Conservation (phyloP, 805 yeast genomes). For the Monosporozyma yasuniensis region DNA sequence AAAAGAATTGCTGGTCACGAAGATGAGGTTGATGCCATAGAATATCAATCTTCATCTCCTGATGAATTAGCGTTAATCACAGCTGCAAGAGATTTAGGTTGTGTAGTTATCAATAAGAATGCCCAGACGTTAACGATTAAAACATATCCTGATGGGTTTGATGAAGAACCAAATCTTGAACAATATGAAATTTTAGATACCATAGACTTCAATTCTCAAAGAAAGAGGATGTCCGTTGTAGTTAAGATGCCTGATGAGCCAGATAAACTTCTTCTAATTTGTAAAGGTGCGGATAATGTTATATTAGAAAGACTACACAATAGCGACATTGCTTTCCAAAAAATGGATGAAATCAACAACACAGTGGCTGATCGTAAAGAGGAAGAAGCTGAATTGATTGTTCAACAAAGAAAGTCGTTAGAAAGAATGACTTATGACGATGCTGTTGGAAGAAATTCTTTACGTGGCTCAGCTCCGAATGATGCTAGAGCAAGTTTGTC, state of each 20-base stretch:
- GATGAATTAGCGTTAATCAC: constrained; percentile 90
- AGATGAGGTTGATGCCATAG: constrained; percentile 40
- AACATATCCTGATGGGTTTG: constrained; percentile 78
- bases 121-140: constrained; percentile 54
- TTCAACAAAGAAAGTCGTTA: constrained; percentile 46
- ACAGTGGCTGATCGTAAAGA: constrained; percentile 55
- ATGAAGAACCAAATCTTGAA: constrained; percentile 52
- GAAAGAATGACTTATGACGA: constrained; percentile 26
- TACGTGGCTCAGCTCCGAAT: constrained; percentile 27
- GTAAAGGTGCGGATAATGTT: constrained; percentile 94
- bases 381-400: constrained; percentile 66
- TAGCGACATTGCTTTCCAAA: constrained; percentile 49
- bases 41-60: constrained; percentile 91
- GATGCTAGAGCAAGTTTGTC: constrained; percentile 24
- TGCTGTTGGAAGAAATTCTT: constrained; percentile 23
- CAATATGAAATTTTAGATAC: constrained; percentile 66
- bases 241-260: constrained; percentile 58
- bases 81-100: constrained; percentile 95
- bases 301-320: constrained; percentile 65
- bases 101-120: constrained; percentile 63
- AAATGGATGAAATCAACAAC: constrained; percentile 52
- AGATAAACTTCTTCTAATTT: constrained; percentile 60
- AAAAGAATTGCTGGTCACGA: constrained; percentile 27
- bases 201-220: constrained; percentile 75
- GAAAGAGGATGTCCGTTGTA: constrained; percentile 92